Evolutionary conservation across 1,284 basidiomycete species (phyloP).

Genomic region (Pseudozyma tsukubaensis): DNA sequence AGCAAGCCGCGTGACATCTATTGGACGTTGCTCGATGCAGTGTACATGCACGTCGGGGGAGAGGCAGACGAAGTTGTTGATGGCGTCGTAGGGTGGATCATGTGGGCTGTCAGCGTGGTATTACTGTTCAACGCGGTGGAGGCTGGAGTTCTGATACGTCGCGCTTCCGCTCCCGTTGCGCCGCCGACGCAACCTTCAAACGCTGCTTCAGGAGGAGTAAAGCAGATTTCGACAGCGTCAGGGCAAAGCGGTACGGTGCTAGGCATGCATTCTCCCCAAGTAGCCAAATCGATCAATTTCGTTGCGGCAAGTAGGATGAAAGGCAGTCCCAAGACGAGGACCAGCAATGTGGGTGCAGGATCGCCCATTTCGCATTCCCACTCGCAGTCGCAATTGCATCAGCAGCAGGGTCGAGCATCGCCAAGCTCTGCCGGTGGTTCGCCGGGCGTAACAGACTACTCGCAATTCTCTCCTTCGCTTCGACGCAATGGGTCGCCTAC

Average conservation of each 20-base stretch:
- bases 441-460: constrained; percentile 22
- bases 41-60: constrained; percentile 35
- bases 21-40: constrained; percentile 35
- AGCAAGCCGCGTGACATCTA: constrained; percentile 27
- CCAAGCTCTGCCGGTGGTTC: neutral
- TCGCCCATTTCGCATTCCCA: constrained; percentile 35
- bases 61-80: constrained; percentile 38
- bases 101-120: constrained; percentile 41
- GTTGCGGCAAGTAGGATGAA: constrained; percentile 38
- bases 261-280: constrained; percentile 35
- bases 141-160: constrained; percentile 17
- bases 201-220: neutral
- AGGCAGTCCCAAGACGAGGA: constrained; percentile 45
- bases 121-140: constrained; percentile 46
- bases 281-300: constrained; percentile 43
- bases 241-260: constrained; percentile 6
- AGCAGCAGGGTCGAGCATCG: constrained; percentile 7
- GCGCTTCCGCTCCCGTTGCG: constrained; percentile 1
- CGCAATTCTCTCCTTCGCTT: constrained; percentile 37
- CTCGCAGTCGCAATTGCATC: too few relatives aligned
- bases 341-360: constrained; percentile 22
- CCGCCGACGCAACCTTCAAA: neutral
- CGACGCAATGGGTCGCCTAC: too few relatives aligned
- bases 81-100: constrained; percentile 33
- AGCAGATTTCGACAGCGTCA: too few relatives aligned